Evolutionary conservation across 2,329 filamentous ascomycete genomes (phyloP).

Genomic region (Xylaria sp.): DNA sequence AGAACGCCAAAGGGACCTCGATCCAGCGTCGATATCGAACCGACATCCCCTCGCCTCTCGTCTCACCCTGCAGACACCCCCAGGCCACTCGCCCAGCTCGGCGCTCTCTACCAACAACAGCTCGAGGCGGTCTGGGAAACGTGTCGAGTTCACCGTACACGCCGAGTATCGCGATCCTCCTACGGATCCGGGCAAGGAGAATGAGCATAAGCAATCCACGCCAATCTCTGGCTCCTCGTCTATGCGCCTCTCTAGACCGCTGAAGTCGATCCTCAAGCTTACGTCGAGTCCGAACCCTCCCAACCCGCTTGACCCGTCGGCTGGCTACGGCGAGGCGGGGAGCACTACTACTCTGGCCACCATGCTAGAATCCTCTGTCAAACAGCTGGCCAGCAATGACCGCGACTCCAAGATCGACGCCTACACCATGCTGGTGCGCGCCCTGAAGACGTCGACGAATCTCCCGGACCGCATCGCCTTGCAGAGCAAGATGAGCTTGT

Average conservation of each 20-base stretch:
- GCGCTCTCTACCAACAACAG: constrained; percentile 57
- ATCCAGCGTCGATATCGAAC: constrained; percentile 52
- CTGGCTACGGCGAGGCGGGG: constrained; percentile 54
- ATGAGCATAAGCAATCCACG: constrained; percentile 52
- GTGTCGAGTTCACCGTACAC: constrained; percentile 67
- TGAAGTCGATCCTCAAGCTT: constrained; percentile 82
- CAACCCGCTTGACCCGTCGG: constrained; percentile 58
- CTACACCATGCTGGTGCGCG: constrained; percentile 81
- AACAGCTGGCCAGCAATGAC: constrained; percentile 81
- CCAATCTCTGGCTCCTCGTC: constrained; percentile 56
- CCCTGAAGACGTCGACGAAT: constrained; percentile 83
- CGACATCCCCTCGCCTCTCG: constrained; percentile 55
- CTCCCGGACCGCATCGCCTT: constrained; percentile 80
- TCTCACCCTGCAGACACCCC: constrained; percentile 63
- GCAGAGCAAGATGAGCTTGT: constrained; percentile 77
- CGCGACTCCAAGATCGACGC: constrained; percentile 82
- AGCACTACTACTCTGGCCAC: constrained; percentile 70
- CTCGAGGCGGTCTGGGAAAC: constrained; percentile 61
- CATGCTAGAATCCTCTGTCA: constrained; percentile 86
- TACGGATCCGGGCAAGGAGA: constrained; percentile 55
- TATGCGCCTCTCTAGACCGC: constrained; percentile 56
- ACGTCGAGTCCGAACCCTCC: constrained; percentile 57
- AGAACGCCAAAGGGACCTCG: constrained; percentile 58
- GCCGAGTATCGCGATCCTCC: constrained; percentile 68
- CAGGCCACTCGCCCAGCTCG: constrained; percentile 59